Conservation (phyloP, 495 filamentous ascomycete genomes). For the Bathelium albidoporum region DNA sequence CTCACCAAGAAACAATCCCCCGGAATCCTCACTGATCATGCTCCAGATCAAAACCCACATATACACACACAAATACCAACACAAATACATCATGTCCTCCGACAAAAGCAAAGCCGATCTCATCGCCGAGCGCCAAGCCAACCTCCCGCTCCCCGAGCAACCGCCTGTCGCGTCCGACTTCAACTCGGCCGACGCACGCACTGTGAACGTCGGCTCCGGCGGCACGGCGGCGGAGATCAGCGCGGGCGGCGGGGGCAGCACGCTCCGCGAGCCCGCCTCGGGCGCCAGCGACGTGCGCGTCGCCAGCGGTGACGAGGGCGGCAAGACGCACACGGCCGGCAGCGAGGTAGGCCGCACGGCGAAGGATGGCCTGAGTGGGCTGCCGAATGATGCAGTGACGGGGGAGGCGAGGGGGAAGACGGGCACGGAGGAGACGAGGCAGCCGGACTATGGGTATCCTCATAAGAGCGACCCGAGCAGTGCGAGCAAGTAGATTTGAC, state of each 20-base stretch:
- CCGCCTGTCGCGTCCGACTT: conserved; percentile 65
- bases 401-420: conserved; percentile 23
- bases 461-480: conserved; percentile 23
- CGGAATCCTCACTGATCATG: too few relatives aligned
- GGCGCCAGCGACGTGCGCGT: conserved; percentile 48
- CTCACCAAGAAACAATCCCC: too few relatives aligned
- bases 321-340: conserved; percentile 26
- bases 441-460: conserved; percentile 29
- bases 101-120: conserved; percentile 44
- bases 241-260: conserved; percentile 38
- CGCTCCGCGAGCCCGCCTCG: conserved; percentile 53
- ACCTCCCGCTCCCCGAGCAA: conserved; percentile 69
- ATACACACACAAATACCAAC: too few relatives aligned
- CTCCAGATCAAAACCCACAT: too few relatives aligned
- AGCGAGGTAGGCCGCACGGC: conserved; percentile 24
- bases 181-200: conserved; percentile 58
- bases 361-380: conserved; percentile 23
- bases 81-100: conserved; percentile 21
- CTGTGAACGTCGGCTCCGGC: conserved; percentile 58
- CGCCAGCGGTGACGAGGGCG: conserved; percentile 28
- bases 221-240: conserved; percentile 43
- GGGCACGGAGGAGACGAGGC: conserved; percentile 26
- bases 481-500: background rate
- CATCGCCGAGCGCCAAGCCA: conserved; percentile 54
- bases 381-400: conserved; percentile 33